A percentile compares a stretch with the other conserved stretches of the same genome.
Evolutionary conservation across 176 grass and related monocot genomes (phyloP).

Genomic region (Phyllostachys edulis): DNA sequence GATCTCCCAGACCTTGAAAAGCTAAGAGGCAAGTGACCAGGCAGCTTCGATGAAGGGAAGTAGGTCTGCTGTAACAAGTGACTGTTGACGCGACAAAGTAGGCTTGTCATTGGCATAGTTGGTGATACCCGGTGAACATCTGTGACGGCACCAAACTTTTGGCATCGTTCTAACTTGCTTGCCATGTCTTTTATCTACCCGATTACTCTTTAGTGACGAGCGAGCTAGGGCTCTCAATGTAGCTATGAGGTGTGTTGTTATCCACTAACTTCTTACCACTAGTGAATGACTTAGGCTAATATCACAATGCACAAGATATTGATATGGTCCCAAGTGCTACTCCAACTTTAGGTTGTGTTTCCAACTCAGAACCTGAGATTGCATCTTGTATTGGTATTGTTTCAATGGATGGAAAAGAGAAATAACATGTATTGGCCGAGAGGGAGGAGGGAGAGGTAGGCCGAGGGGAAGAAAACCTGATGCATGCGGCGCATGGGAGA

Average conservation of each 20-base stretch:
- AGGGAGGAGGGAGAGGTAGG: no score
- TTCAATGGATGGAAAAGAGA: no score
- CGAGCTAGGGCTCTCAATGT: slow-evolving; percentile 3
- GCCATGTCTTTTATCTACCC: not conserved
- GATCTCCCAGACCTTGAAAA: slow-evolving; percentile 99
- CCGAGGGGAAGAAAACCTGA: no score
- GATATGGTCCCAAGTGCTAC: no score
- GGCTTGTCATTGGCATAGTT: slow-evolving; percentile 13
- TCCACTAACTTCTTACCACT: not conserved
- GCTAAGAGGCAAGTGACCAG: slow-evolving; percentile 68
- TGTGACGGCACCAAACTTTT: slow-evolving; percentile 11
- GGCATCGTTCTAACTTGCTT: slow-evolving; percentile 17
- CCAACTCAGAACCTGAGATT: no score
- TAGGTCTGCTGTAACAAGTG: slow-evolving; percentile 31
- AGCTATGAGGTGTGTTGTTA: not conserved
- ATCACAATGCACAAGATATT: not conserved
- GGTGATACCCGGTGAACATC: not conserved
- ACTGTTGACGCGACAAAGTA: slow-evolving; percentile 16
- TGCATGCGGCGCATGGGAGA: no score
- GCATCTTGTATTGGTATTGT: no score
- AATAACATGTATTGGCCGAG: no score
- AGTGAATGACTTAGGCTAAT: not conserved
- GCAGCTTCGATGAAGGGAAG: not conserved
- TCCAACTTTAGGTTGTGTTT: no score
- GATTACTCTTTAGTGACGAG: not conserved